phyloP scores from a whole-genome alignment of 441 rosid species.

The Adansonia rubrostipa region DNA sequence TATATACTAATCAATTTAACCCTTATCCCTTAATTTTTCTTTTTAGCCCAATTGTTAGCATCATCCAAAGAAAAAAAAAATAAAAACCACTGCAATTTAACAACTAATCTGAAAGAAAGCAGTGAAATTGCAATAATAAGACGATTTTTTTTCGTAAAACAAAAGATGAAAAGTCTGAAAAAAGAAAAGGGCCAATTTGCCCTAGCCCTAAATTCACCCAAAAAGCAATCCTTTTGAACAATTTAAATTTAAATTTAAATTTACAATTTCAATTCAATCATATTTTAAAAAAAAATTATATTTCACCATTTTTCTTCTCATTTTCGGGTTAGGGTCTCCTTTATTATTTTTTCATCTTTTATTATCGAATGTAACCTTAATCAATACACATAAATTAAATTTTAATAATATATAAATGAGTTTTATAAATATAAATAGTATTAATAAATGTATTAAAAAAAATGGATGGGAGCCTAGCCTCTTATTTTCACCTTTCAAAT shows the following conservation, averaged over 20 bases:
- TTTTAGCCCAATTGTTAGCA: not conserved
- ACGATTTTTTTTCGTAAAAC: not conserved
- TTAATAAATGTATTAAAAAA: too few species aligned
- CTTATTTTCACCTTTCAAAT: not conserved
- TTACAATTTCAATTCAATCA: not conserved
- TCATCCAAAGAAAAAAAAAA: not conserved
- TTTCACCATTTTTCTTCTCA: not conserved
- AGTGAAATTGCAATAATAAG: not conserved
- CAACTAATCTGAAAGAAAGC: not conserved
- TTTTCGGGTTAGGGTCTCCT: too few species aligned
- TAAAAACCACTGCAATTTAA: not conserved
- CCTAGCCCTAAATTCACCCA: conserved; percentile 3
- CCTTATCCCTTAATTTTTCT: not conserved
- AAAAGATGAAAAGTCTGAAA: not conserved
- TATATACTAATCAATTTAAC: not conserved
- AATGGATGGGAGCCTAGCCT: too few species aligned
- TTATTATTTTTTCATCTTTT: too few species aligned
- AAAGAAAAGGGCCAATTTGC: not conserved
- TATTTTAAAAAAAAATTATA: not conserved
- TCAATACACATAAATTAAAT: too few species aligned
- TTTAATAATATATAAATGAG: too few species aligned
- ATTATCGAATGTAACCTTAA: too few species aligned
- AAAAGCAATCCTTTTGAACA: too few species aligned
- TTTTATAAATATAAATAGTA: too few species aligned
- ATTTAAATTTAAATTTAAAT: too few species aligned